phyloP scores from a whole-genome alignment of 805 yeast genomes.

The Saturnispora quitensis region DNA sequence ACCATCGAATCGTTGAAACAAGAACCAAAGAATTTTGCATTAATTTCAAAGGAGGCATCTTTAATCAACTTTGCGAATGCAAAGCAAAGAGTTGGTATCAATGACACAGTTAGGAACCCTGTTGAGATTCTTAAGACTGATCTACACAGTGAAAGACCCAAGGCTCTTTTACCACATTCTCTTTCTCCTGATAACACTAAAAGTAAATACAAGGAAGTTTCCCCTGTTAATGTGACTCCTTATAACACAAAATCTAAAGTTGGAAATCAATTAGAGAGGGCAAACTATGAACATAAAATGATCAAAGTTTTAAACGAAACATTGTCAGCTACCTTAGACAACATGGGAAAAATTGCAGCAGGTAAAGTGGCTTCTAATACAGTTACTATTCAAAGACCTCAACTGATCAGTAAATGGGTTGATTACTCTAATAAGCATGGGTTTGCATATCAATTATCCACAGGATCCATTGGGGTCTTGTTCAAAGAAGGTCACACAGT shows the following conservation, averaged over 20 bases:
- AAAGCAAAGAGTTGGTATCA: conserved; percentile 52
- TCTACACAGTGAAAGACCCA: conserved; percentile 58
- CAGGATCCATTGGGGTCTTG: conserved; percentile 83
- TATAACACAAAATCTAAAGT: conserved; percentile 18
- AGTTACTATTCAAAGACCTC: conserved; percentile 38
- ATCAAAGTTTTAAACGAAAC: conserved; percentile 21
- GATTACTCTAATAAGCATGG: conserved; percentile 96
- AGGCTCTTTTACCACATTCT: conserved; percentile 72
- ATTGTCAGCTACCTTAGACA: conserved; percentile 22
- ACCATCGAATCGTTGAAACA: conserved; percentile 53
- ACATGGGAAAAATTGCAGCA: conserved; percentile 22
- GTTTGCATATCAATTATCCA: conserved; percentile 83
- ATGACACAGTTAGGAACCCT: conserved; percentile 43
- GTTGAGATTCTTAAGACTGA: conserved; percentile 64
- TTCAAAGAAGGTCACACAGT: conserved; percentile 82
- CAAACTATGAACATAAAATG: conserved; percentile 24
- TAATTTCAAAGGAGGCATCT: conserved; percentile 52
- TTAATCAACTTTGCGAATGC: conserved; percentile 57
- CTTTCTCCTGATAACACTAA: conserved; percentile 89
- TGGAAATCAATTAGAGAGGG: conserved; percentile 22
- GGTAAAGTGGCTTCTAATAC: conserved; percentile 12
- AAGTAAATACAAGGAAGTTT: conserved; percentile 71
- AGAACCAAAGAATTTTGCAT: conserved; percentile 48
- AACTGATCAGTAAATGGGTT: conserved; percentile 90
- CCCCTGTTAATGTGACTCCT: conserved; percentile 21